Conservation (phyloP, 1,284 basidiomycete species). For the Microbotryum silenes-acaulis region DNA sequence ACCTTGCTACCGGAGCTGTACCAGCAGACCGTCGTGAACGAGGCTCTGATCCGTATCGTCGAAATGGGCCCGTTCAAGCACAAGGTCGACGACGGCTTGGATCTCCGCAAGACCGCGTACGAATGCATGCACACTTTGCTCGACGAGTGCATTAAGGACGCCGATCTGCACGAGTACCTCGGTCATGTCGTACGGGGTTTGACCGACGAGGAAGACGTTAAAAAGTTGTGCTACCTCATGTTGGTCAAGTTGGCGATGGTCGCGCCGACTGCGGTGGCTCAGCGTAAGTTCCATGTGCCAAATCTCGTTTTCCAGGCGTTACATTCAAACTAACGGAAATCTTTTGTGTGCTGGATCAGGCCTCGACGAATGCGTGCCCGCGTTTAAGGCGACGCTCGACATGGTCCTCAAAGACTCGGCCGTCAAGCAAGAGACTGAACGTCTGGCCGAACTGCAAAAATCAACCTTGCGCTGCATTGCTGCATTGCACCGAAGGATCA, state of each 20-base stretch:
- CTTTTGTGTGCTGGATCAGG: conserved; percentile 46
- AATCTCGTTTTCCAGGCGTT: neutral
- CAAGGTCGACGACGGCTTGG: conserved; percentile 85
- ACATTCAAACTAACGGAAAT: neutral
- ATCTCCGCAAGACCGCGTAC: conserved; percentile 80
- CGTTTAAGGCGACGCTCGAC: conserved; percentile 69
- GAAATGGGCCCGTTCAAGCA: conserved; percentile 99
- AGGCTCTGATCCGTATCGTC: conserved; percentile 71
- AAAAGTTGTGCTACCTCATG: conserved; percentile 92
- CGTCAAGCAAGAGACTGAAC: conserved; percentile 94
- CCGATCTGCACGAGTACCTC: conserved; percentile 80
- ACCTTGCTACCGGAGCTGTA: conserved; percentile 75
- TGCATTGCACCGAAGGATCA: conserved; percentile 10
- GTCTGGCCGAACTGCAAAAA: conserved; percentile 51
- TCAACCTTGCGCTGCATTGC: conserved; percentile 38
- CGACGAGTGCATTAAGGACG: conserved; percentile 76
- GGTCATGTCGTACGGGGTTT: conserved; percentile 73
- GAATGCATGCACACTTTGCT: conserved; percentile 95
- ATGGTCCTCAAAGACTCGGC: conserved; percentile 65
- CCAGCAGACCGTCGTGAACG: conserved; percentile 70
- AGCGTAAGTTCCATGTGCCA: conserved; percentile 29
- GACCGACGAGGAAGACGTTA: conserved; percentile 89
- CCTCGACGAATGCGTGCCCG: conserved; percentile 74
- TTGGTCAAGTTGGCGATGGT: conserved; percentile 81
- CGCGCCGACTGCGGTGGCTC: conserved; percentile 62